A percentile compares a stretch with the other conserved stretches of the same genome.
Conservation (phyloP, 352 stramenopile species). For the Globisporangium spinosum region DNA sequence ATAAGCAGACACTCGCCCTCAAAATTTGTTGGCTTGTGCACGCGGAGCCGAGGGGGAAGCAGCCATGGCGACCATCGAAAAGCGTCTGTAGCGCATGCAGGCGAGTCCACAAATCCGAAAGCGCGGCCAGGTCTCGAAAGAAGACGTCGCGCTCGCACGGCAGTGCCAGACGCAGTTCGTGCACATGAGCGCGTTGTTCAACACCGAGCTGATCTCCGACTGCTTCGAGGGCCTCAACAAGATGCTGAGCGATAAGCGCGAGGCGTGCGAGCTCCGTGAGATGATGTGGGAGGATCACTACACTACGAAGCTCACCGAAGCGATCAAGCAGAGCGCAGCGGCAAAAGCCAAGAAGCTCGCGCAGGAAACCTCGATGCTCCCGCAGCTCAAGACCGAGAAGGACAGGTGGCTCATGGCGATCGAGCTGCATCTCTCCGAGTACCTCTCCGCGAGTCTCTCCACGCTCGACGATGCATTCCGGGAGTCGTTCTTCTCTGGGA, state of each 20-base stretch:
- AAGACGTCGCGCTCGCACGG: slow-evolving; percentile 34
- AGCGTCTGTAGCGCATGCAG: slow-evolving; percentile 47
- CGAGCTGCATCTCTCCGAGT: slow-evolving; percentile 46
- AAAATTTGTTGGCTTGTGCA: neutral
- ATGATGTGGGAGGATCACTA: slow-evolving; percentile 73
- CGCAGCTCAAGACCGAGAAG: slow-evolving; percentile 42
- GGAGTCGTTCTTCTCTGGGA: slow-evolving; percentile 34
- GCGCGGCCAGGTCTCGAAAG: slow-evolving; percentile 45
- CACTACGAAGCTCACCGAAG: slow-evolving; percentile 23
- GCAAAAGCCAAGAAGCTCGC: slow-evolving; percentile 40
- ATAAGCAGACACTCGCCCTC: neutral
- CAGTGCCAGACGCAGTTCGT: slow-evolving; percentile 48
- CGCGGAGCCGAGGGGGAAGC: neutral
- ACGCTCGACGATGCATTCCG: slow-evolving; percentile 17
- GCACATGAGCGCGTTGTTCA: slow-evolving; percentile 30
- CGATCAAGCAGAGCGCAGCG: slow-evolving; percentile 17
- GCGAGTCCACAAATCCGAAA: slow-evolving; percentile 36
- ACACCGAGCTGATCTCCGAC: slow-evolving; percentile 42
- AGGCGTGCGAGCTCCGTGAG: slow-evolving; percentile 46
- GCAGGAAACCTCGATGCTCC: slow-evolving; percentile 51
- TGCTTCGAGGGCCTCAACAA: slow-evolving; percentile 45
- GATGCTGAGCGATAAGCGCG: slow-evolving; percentile 40
- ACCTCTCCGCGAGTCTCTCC: slow-evolving; percentile 30
- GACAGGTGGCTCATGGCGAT: slow-evolving; percentile 78
- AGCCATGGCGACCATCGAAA: slow-evolving; percentile 21